These are phyloP conservation scores for Pseudonitzschia multiseries DNA, from an alignment of 108 stramenopile genomes.

Conservation along the genomic window DNA sequence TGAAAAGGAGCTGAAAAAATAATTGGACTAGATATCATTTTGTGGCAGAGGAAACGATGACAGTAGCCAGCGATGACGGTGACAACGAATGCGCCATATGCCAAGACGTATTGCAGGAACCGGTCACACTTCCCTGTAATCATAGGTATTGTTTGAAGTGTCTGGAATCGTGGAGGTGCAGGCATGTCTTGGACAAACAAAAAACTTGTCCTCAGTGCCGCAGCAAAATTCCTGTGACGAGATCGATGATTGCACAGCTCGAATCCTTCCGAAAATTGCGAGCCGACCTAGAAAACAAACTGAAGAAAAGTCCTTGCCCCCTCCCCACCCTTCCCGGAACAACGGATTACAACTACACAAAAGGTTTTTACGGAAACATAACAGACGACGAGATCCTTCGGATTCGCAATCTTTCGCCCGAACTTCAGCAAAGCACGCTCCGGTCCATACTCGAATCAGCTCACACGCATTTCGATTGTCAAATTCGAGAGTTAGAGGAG, in stretches of 20 bases:
- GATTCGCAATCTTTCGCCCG: not conserved
- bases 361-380: not conserved
- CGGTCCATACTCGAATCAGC: not conserved
- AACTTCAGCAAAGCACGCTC: not conserved
- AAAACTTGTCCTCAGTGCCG: slow-evolving; percentile 8
- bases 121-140: slow-evolving; percentile 3
- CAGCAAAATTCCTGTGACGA: not conserved
- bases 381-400: not conserved
- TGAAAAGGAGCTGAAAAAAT: too few relatives aligned
- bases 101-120: slow-evolving; percentile 11
- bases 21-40: not conserved
- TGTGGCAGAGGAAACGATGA: not conserved
- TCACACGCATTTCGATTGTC: not conserved
- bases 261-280: slow-evolving; percentile 1
- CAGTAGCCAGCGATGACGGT: not conserved
- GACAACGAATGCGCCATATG: slow-evolving; percentile 14
- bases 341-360: not conserved
- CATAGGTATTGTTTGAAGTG: slow-evolving; percentile 14
- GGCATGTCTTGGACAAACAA: not conserved
- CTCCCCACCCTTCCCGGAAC: not conserved
- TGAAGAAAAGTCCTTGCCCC: not conserved
- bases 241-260: not conserved
- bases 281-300: not conserved
- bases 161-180: slow-evolving; percentile 7
- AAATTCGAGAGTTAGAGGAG: not conserved